Conservation (phyloP, 2,329 filamentous ascomycete genomes). For the Coleophoma crateriformis region DNA sequence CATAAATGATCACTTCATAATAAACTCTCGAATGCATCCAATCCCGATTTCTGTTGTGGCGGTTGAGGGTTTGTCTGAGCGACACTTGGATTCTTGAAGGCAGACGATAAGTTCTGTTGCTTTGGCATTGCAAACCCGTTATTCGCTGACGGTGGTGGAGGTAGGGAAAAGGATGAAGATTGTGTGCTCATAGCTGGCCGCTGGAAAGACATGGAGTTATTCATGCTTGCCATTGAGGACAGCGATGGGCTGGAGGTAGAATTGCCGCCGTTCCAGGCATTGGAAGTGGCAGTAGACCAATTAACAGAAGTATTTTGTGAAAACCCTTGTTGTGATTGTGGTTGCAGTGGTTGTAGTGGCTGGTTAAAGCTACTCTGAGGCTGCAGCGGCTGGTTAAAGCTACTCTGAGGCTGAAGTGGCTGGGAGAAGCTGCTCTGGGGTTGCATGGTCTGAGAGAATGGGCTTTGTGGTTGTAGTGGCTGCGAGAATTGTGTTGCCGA, state of each 20-base stretch:
- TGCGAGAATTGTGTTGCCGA: slow-evolving; percentile 59
- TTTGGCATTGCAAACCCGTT: slow-evolving; percentile 25
- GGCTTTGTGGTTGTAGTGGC: slow-evolving; percentile 42
- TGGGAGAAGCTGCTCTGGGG: slow-evolving; percentile 7
- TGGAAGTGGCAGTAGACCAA: slow-evolving; percentile 34
- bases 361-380: slow-evolving; percentile 13
- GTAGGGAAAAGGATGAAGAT: slow-evolving; percentile 48
- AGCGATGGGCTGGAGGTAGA: slow-evolving; percentile 26
- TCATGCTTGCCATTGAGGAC: slow-evolving; percentile 30
- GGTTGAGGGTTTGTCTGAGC: slow-evolving; percentile 9
- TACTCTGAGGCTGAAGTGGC: slow-evolving; percentile 11
- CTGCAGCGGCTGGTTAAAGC: slow-evolving; percentile 19
- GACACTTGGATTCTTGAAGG: slow-evolving; percentile 4
- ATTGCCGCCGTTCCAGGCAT: slow-evolving; percentile 22
- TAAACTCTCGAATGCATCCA: slow-evolving; percentile 52
- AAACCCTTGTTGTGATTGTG: slow-evolving; percentile 10
- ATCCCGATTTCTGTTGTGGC: slow-evolving; percentile 27
- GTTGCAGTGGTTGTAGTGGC: slow-evolving; percentile 17
- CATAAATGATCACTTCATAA: slow-evolving; percentile 27
- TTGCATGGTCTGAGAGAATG: slow-evolving; percentile 18
- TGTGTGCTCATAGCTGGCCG: slow-evolving; percentile 30
- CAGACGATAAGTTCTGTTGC: slow-evolving; percentile 9
- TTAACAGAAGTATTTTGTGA: slow-evolving; percentile 33
- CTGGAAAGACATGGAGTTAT: slow-evolving; percentile 39
- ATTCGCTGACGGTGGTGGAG: slow-evolving; percentile 30